Evolutionary conservation across 1,284 basidiomycete species (phyloP).

Genomic region (Agaricales sp.): DNA sequence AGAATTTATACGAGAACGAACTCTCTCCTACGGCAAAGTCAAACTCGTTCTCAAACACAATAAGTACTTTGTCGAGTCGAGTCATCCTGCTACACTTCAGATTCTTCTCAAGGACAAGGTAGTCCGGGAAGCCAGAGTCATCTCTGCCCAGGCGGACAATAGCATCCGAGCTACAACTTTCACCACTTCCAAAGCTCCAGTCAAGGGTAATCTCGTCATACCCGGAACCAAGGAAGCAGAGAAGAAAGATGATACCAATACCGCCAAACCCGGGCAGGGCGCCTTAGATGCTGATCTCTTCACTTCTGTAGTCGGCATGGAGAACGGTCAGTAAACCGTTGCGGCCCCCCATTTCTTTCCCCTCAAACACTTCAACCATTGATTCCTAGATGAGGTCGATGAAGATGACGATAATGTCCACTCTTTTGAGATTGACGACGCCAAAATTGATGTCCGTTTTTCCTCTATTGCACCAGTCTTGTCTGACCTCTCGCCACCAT

Average conservation of each 20-base stretch:
- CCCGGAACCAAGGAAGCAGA: constrained; percentile 73
- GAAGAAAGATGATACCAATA: constrained; percentile 39
- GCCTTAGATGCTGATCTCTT: constrained; percentile 68
- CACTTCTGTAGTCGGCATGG: constrained; percentile 87
- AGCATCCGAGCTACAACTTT: constrained; percentile 73
- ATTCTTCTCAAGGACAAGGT: constrained; percentile 75
- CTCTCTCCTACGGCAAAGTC: constrained; percentile 92
- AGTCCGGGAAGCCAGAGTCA: constrained; percentile 75
- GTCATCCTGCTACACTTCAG: constrained; percentile 85
- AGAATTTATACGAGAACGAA: constrained; percentile 82
- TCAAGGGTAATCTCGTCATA: constrained; percentile 73
- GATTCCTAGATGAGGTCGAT: constrained; percentile 75
- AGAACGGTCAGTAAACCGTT: constrained; percentile 51
- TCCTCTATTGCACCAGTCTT: constrained; percentile 5
- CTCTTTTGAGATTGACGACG: constrained; percentile 88
- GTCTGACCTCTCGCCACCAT: constrained; percentile 2
- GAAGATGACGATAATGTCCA: constrained; percentile 95
- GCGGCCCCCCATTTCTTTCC: constrained; percentile 2
- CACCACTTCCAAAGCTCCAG: constrained; percentile 75
- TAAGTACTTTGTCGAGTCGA: constrained; percentile 91
- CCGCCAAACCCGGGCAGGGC: constrained; percentile 22
- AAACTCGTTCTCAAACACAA: constrained; percentile 96
- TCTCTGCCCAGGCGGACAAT: constrained; percentile 49
- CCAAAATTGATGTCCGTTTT: constrained; percentile 74
- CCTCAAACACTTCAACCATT: constrained; percentile 7